A percentile compares a stretch with the other conserved stretches of the same genome.
These are phyloP conservation scores for Cenococcum geophilum DNA, from an alignment of 495 filamentous ascomycete species.

Conservation along the genomic window DNA sequence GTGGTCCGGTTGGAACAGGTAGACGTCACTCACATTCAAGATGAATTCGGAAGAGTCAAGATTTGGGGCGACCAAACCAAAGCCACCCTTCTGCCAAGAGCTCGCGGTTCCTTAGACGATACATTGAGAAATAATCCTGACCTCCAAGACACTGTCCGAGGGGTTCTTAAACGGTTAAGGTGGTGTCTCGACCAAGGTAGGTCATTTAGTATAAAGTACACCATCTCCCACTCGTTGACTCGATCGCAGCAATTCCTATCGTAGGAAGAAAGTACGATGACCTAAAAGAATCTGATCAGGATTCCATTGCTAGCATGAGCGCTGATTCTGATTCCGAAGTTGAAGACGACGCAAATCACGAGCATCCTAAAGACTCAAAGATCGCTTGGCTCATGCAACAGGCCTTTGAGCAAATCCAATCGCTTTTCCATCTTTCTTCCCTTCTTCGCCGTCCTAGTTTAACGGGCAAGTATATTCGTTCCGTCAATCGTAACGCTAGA, in stretches of 20 bases:
- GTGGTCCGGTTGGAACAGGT: neutral
- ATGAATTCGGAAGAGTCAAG: conserved; percentile 5
- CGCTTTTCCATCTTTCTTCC: neutral
- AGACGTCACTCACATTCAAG: neutral
- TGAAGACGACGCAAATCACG: neutral
- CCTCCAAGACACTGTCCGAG: neutral
- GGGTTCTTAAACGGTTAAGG: neutral
- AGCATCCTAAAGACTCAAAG: neutral
- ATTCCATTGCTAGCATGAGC: neutral
- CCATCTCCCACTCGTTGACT: neutral
- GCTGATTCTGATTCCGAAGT: neutral
- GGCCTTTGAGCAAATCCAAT: neutral
- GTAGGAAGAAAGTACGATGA: neutral
- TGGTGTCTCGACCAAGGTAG: conserved; percentile 5
- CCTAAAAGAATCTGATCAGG: neutral
- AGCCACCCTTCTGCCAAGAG: conserved; percentile 3
- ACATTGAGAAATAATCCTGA: conserved; percentile 1
- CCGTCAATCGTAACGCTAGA: neutral
- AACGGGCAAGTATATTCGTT: neutral
- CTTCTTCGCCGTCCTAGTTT: neutral
- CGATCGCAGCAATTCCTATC: conserved; percentile 3
- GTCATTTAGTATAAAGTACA: neutral
- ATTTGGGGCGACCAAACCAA: conserved; percentile 13
- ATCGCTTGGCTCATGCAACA: neutral
- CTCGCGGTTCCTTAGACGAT: conserved; percentile 14